These are phyloP conservation scores for Sugiyamaella mastotermitis DNA, from an alignment of 805 yeast species.

Conservation along the genomic window DNA sequence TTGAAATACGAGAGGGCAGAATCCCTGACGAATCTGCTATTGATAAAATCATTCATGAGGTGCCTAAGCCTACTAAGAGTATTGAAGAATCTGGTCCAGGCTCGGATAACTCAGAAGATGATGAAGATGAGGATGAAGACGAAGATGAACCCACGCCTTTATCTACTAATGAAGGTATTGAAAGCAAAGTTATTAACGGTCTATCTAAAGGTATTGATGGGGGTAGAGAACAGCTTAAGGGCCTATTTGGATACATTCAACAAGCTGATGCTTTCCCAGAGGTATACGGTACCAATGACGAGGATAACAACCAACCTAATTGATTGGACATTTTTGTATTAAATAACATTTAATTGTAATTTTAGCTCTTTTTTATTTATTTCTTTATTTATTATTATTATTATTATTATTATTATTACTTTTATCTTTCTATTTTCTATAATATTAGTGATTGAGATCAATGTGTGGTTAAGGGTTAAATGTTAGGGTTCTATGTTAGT, in stretches of 20 bases:
- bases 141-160: constrained; percentile 12
- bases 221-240: constrained; percentile 9
- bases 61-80: not conserved
- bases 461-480: no score
- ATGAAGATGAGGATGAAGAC: constrained; percentile 22
- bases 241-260: constrained; percentile 7
- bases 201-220: constrained; percentile 7
- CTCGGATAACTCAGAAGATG: constrained; percentile 30
- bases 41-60: not conserved
- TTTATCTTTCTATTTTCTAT: no score
- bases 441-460: no score
- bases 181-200: not conserved
- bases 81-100: not conserved
- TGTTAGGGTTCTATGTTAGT: no score
- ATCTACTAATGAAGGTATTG: constrained; percentile 4
- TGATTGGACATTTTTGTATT: no score
- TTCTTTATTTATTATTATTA: no score
- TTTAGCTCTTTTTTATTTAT: no score
- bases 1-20: constrained; percentile 48
- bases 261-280: constrained; percentile 19
- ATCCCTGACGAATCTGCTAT: not conserved
- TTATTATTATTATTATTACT: no score
- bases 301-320: no score
- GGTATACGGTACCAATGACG: constrained; percentile 21
- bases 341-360: no score